Conservation (phyloP, 2,329 filamentous ascomycete species). For the Colletotrichum liriopes region DNA sequence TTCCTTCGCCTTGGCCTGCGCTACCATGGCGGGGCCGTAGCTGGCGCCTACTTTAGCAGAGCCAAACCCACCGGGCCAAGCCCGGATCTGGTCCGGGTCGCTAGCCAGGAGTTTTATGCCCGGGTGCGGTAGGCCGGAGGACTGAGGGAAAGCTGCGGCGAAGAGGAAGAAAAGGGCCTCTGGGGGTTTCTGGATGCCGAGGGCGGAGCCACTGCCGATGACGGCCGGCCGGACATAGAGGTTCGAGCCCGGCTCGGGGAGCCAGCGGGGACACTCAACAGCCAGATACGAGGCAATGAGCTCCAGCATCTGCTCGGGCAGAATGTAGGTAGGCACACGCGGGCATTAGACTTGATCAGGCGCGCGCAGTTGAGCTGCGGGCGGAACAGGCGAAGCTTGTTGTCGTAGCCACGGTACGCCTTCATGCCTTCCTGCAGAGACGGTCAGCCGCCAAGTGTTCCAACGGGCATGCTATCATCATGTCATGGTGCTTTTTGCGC, state of each 20-base stretch:
- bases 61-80: slow-evolving; percentile 71
- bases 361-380: slow-evolving; percentile 74
- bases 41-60: slow-evolving; percentile 76
- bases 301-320: slow-evolving; percentile 74
- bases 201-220: slow-evolving; percentile 73
- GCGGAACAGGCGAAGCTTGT: slow-evolving; percentile 77
- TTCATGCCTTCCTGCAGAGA: slow-evolving; percentile 72
- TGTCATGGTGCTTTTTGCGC: no score
- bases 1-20: slow-evolving; percentile 68
- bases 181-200: slow-evolving; percentile 75
- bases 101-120: slow-evolving; percentile 19
- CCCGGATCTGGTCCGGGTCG: slow-evolving; percentile 38
- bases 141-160: slow-evolving; percentile 50
- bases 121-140: slow-evolving; percentile 3
- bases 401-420: slow-evolving; percentile 79
- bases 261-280: slow-evolving; percentile 72
- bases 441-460: no score
- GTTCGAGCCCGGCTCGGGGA: slow-evolving; percentile 71
- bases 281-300: slow-evolving; percentile 73
- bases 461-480: background rate
- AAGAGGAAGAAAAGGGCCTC: slow-evolving; percentile 79
- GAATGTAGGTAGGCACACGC: slow-evolving; percentile 78
- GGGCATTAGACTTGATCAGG: slow-evolving; percentile 62
- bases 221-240: slow-evolving; percentile 78
- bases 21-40: slow-evolving; percentile 72